A percentile compares a stretch with the other conserved stretches of the same genome.
Conservation (phyloP, 768 basidiomycete genomes). For the Kwoniella mangroviensis region DNA sequence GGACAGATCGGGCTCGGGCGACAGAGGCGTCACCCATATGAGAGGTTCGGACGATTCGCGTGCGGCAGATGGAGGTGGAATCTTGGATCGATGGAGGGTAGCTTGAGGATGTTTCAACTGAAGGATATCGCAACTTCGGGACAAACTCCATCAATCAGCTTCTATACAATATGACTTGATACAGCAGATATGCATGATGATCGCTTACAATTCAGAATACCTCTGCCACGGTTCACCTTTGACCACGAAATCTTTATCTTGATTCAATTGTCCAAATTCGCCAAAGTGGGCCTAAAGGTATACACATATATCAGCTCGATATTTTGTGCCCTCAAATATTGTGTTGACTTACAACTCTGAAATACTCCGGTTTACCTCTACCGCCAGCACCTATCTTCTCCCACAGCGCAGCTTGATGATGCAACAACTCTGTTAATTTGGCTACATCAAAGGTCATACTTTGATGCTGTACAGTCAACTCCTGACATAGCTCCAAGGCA, state of each 20-base stretch:
- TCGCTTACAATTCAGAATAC: slow-evolving; percentile 58
- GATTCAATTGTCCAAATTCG: slow-evolving; percentile 77
- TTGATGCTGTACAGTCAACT: slow-evolving; percentile 83
- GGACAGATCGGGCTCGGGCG: slow-evolving; percentile 79
- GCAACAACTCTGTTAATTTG: slow-evolving; percentile 80
- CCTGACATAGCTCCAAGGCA: slow-evolving; percentile 90
- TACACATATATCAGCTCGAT: not conserved
- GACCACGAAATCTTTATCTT: slow-evolving; percentile 89
- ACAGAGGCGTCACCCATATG: slow-evolving; percentile 85
- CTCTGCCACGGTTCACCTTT: slow-evolving; percentile 96
- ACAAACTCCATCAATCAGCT: not conserved
- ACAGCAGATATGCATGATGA: slow-evolving; percentile 3
- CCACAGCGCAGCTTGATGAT: slow-evolving; percentile 82
- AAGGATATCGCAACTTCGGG: slow-evolving; percentile 80
- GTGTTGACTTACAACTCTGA: slow-evolving; percentile 67
- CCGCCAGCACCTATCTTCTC: slow-evolving; percentile 78
- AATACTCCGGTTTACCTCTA: slow-evolving; percentile 89
- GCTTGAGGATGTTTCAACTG: slow-evolving; percentile 87
- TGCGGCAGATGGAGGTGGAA: slow-evolving; percentile 80
- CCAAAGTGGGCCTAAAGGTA: slow-evolving; percentile 73
- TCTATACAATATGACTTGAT: slow-evolving; percentile 40
- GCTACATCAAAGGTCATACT: slow-evolving; percentile 89
- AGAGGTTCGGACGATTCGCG: slow-evolving; percentile 78
- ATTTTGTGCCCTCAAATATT: not conserved
- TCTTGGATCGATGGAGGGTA: slow-evolving; percentile 71